Evolutionary conservation across 1,284 basidiomycete genomes (phyloP), one percentile per base, ranked within the genome.

Genomic region (Cerrena zonata): DNA sequence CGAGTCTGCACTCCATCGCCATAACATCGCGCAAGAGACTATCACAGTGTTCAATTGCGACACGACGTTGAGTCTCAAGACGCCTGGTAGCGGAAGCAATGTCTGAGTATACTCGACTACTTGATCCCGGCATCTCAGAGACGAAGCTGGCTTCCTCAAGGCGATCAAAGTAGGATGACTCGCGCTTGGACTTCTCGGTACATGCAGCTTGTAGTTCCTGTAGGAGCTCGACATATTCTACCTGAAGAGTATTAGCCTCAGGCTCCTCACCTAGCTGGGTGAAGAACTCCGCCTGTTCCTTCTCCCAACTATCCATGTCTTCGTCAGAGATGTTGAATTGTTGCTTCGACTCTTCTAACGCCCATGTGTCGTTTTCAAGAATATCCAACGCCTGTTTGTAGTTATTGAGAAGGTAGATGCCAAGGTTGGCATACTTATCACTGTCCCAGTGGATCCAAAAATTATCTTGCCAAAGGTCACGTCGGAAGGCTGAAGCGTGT

Each of bases 391-490:
- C n/a, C n/a, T n/a, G n/a, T n/a, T n/a, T n/a, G n/a, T n/a, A n/a
- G n/a, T n/a, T n/a, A n/a, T n/a, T n/a, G n/a, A n/a, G n/a, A n/a
- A n/a, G n/a, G n/a, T n/a, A n/a, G n/a, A n/a, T n/a, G n/a, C n/a
- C n/a, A n/a, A n/a, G n/a, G n/a, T n/a, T n/a, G n/a, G n/a, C n/a
- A n/a, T n/a, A n/a, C n/a, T n/a, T n/a, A n/a, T n/a, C n/a, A n/a
- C n/a, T n/a, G n/a, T 67, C 62, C 65, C 61, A 65, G 12, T 52
- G 48, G 13, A 30, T 22, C 43, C 63, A 59, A 48, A 54, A 55
- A 11, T 48, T 25, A 4, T 62, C 49, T 10, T 66, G 58, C 13
- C 48, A 43, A 25, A 57, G 59, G 3, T 48, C 46, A 2, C 61
- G 51, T 34, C 59, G 60, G 45, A 56, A 66, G 1, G 13, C 7